These are phyloP conservation scores for Malus asiatica DNA, from an alignment of 306 rosid species.

Conservation along the genomic window DNA sequence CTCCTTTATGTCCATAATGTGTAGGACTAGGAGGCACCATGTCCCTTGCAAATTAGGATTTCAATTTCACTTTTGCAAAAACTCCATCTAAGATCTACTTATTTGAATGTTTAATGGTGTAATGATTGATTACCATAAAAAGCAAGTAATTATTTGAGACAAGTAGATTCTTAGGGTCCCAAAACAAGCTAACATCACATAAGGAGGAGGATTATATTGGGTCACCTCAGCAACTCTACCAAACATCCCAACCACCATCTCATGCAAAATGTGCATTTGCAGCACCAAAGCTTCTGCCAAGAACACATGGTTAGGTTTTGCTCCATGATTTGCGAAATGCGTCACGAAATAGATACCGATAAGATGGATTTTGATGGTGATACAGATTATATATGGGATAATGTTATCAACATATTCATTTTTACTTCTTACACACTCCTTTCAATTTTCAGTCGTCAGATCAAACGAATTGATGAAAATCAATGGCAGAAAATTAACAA, in stretches of 20 bases:
- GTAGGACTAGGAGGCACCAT: constrained; percentile 24
- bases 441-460: too few relatives aligned
- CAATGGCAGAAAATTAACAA: too few relatives aligned
- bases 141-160: constrained; percentile 8
- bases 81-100: constrained; percentile 9
- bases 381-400: too few relatives aligned
- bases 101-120: not conserved
- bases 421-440: too few relatives aligned
- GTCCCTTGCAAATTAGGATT: constrained; percentile 28
- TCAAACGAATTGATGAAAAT: too few relatives aligned
- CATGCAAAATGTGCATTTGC: not conserved
- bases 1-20: constrained; percentile 49
- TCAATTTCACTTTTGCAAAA: constrained; percentile 25
- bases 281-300: not conserved
- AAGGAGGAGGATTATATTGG: not conserved
- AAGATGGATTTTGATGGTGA: too few relatives aligned
- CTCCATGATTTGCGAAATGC: not conserved
- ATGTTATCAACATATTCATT: accelerated
- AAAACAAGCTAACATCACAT: not conserved
- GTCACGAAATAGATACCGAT: not conserved
- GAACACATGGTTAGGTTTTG: not conserved
- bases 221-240: not conserved
- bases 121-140: not conserved
- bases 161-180: constrained; percentile 2
- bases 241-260: not conserved